These are phyloP conservation scores for Cardamine resedifolia DNA, from an alignment of 345 rosid species.

Conservation along the genomic window DNA sequence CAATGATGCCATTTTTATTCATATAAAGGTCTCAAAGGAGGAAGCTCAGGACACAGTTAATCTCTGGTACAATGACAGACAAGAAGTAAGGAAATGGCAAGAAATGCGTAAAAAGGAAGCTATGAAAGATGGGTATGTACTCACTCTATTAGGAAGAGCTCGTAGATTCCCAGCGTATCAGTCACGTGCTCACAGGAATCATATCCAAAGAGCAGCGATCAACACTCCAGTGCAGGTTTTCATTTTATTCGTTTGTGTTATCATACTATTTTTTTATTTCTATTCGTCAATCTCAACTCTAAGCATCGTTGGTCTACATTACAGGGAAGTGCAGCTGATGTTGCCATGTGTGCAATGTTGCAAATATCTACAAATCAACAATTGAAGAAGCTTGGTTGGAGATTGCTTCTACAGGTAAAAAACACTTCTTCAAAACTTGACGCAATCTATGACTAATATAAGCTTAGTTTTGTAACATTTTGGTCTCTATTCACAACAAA, in stretches of 20 bases:
- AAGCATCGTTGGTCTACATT: neutral
- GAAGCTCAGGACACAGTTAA: constrained; percentile 84
- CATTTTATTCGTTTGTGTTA: neutral
- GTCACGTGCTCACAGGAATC: constrained; percentile 49
- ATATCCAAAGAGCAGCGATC: constrained; percentile 87
- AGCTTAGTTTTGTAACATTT: neutral
- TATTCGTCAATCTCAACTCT: constrained; percentile 10
- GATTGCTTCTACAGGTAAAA: constrained; percentile 79
- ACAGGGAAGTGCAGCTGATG: constrained; percentile 99
- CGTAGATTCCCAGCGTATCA: constrained; percentile 58
- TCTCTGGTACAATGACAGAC: constrained; percentile 91
- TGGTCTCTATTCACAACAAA: neutral
- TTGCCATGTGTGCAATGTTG: constrained; percentile 97
- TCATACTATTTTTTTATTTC: neutral
- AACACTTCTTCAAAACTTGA: neutral
- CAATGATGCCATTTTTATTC: constrained; percentile 7
- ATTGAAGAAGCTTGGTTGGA: constrained; percentile 85
- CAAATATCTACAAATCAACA: constrained; percentile 61
- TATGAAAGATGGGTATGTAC: constrained; percentile 45
- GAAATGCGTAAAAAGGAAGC: constrained; percentile 72
- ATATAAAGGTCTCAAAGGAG: constrained; percentile 61
- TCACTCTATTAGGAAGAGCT: constrained; percentile 78
- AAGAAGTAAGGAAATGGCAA: constrained; percentile 88
- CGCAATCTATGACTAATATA: neutral
- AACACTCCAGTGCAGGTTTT: constrained; percentile 94